Percentiles rank a stretch among this genome's conserved stretches.
Conservation (phyloP, 768 basidiomycete genomes). For the Collybiopsis luxurians region DNA sequence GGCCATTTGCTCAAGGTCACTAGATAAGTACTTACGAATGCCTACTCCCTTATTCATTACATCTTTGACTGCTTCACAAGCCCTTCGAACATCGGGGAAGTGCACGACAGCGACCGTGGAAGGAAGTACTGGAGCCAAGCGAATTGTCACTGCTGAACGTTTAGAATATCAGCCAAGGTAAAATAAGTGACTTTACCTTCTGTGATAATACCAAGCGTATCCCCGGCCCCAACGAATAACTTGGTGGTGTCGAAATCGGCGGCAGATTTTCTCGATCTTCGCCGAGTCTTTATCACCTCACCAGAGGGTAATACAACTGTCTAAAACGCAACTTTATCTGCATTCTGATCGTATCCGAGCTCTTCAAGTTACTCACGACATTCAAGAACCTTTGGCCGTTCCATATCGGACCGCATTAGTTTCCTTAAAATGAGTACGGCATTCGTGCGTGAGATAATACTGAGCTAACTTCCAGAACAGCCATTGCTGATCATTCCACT, state of each 20-base stretch:
- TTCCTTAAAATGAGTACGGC: conserved; percentile 18
- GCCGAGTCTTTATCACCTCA: conserved; percentile 86
- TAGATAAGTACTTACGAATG: conserved; percentile 53
- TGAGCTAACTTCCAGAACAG: conserved; percentile 71
- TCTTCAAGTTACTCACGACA: conserved; percentile 49
- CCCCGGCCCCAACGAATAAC: conserved; percentile 82
- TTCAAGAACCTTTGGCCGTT: conserved; percentile 90
- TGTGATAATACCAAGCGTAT: conserved; percentile 84
- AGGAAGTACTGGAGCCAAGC: conserved; percentile 77
- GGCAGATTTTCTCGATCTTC: conserved; percentile 76
- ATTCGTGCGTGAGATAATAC: not conserved
- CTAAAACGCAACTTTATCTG: conserved; percentile 29
- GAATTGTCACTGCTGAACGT: conserved; percentile 58
- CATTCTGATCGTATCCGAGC: conserved; percentile 44
- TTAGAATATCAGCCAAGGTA: not conserved
- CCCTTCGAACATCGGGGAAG: conserved; percentile 73
- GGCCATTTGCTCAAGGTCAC: not conserved
- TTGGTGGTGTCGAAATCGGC: conserved; percentile 88
- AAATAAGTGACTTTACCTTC: conserved; percentile 48
- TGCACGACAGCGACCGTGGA: conserved; percentile 82
- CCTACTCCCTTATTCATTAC: conserved; percentile 71
- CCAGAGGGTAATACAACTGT: conserved; percentile 89
- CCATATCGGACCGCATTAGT: conserved; percentile 86
- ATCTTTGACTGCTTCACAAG: conserved; percentile 72
- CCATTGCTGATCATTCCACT: conserved; percentile 88